A percentile compares a stretch with the other conserved stretches of the same genome.
Evolutionary conservation across 345 rosid species (phyloP).

Genomic region (Nasturtium officinale): DNA sequence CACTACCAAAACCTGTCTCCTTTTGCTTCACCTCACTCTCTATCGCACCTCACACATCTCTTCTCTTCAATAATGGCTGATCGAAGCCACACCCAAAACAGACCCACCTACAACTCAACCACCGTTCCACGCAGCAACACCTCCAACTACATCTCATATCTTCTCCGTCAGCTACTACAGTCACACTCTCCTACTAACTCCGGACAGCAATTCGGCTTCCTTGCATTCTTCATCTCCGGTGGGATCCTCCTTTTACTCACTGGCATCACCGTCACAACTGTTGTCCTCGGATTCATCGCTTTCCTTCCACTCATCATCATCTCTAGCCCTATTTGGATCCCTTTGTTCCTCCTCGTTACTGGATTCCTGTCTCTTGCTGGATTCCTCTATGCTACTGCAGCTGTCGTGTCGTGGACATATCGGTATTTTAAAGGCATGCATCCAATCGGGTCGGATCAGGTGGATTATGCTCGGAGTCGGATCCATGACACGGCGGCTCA

Average conservation of each 20-base stretch:
- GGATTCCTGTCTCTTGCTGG: conserved; percentile 60
- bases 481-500: conserved; percentile 80
- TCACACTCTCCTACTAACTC: conserved; percentile 57
- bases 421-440: conserved; percentile 66
- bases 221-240: conserved; percentile 59
- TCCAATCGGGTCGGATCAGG: conserved; percentile 69
- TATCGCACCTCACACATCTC: conserved; percentile 1
- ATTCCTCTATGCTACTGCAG: conserved; percentile 48
- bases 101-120: conserved; percentile 42
- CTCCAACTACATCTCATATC: conserved; percentile 34
- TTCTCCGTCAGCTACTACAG: conserved; percentile 60
- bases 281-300: conserved; percentile 54
- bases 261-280: conserved; percentile 56
- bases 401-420: conserved; percentile 65
- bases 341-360: conserved; percentile 46
- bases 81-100: conserved; percentile 21
- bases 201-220: conserved; percentile 56
- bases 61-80: conserved; percentile 27
- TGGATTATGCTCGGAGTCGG: conserved; percentile 70
- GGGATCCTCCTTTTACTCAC: conserved; percentile 69
- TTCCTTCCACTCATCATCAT: conserved; percentile 63
- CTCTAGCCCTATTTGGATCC: conserved; percentile 68
- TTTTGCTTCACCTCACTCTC: conserved; percentile 23
- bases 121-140: conserved; percentile 29
- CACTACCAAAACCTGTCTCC: conserved; percentile 19